A percentile compares a stretch with the other conserved stretches of the same genome.
phyloP scores from a whole-genome alignment of 2,329 filamentous ascomycete genomes.

The Samsoniella hepiali region DNA sequence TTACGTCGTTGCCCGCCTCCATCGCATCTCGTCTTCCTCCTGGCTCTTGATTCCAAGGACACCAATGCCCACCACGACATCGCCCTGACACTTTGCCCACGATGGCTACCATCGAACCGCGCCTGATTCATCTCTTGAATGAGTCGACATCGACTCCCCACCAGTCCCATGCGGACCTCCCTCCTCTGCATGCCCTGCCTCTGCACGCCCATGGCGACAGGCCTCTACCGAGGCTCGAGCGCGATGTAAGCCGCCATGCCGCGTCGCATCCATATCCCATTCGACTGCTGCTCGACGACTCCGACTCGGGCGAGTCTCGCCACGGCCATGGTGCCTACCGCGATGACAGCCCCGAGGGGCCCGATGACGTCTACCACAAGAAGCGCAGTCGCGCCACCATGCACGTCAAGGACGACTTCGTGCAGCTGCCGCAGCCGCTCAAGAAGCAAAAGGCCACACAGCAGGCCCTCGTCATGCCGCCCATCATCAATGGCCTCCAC shows the following conservation, averaged over 20 bases:
- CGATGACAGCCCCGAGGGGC: slow-evolving; percentile 41
- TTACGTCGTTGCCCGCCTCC: slow-evolving; percentile 4
- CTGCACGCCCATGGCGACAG: slow-evolving; percentile 43
- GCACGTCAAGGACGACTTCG: slow-evolving; percentile 57
- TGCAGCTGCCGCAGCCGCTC: slow-evolving; percentile 61
- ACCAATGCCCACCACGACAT: slow-evolving; percentile 30
- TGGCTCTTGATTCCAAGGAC: slow-evolving; percentile 16
- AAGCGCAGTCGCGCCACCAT: slow-evolving; percentile 48
- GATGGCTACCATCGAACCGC: slow-evolving; percentile 66
- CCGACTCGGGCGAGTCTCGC: slow-evolving; percentile 37
- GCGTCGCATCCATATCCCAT: slow-evolving; percentile 34
- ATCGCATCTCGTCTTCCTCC: slow-evolving; percentile 15
- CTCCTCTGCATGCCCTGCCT: slow-evolving; percentile 49
- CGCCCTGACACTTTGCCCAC: slow-evolving; percentile 33
- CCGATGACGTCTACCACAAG: slow-evolving; percentile 49
- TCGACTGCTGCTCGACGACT: slow-evolving; percentile 40
- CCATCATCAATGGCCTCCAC: slow-evolving; percentile 62
- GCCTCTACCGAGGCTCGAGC: slow-evolving; percentile 52
- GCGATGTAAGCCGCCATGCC: slow-evolving; percentile 37
- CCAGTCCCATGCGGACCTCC: slow-evolving; percentile 50
- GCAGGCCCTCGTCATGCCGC: slow-evolving; percentile 54
- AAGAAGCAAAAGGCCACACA: slow-evolving; percentile 62
- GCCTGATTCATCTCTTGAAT: slow-evolving; percentile 63
- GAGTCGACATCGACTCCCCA: slow-evolving; percentile 47
- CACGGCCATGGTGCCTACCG: slow-evolving; percentile 44